Evolutionary conservation across 2,329 filamentous ascomycete genomes (phyloP).

Genomic region (Pseudocercospora fuligena): DNA sequence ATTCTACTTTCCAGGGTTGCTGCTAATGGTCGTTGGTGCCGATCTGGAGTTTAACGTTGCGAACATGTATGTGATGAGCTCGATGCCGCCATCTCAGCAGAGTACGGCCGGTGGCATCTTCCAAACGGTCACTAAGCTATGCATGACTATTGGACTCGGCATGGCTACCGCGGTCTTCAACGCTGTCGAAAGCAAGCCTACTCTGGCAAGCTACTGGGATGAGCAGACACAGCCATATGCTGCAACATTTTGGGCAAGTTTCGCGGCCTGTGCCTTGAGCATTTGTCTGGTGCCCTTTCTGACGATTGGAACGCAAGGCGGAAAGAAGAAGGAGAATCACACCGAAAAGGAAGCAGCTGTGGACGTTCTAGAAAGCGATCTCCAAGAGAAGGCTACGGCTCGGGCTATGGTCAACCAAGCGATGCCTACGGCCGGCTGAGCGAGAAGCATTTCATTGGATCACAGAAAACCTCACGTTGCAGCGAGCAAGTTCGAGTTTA

Average conservation of each 20-base stretch:
- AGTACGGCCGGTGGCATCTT: slow-evolving; percentile 71
- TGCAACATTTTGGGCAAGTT: slow-evolving; percentile 57
- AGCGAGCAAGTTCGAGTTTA: no score
- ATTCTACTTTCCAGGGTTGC: slow-evolving; percentile 65
- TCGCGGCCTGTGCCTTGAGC: slow-evolving; percentile 51
- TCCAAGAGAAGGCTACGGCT: no score
- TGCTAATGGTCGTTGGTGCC: slow-evolving; percentile 67
- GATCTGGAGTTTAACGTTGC: slow-evolving; percentile 74
- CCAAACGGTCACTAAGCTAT: slow-evolving; percentile 67
- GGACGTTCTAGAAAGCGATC: no score
- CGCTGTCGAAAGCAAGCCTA: slow-evolving; percentile 44
- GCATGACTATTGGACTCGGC: slow-evolving; percentile 64
- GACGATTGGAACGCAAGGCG: slow-evolving; percentile 59
- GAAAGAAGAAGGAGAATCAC: slow-evolving; percentile 24
- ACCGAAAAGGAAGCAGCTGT: no score
- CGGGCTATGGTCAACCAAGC: no score
- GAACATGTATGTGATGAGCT: slow-evolving; percentile 74
- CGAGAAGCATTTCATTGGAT: no score
- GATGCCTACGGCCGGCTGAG: no score
- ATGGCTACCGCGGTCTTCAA: slow-evolving; percentile 66
- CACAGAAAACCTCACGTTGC: no score
- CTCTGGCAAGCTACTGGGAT: slow-evolving; percentile 49
- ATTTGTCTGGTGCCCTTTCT: slow-evolving; percentile 59
- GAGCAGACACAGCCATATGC: slow-evolving; percentile 54
- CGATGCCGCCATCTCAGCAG: slow-evolving; percentile 65